Evolutionary conservation across 306 rosid genomes (phyloP).

Genomic region (Pterocarpus santalinus): DNA sequence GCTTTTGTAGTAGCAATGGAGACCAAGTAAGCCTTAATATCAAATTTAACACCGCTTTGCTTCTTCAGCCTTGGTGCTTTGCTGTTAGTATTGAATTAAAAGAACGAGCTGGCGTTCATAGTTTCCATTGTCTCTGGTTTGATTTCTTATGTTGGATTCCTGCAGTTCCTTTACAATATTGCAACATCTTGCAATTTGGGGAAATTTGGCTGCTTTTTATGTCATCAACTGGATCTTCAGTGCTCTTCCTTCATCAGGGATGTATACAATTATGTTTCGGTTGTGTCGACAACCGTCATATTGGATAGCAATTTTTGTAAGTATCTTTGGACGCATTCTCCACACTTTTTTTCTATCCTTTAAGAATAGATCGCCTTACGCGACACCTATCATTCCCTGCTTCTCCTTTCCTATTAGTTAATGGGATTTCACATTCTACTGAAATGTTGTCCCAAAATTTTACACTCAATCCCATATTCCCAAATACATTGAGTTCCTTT

Average conservation of each 20-base stretch:
- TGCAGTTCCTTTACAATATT: slow-evolving; percentile 90
- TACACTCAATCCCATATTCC: not conserved
- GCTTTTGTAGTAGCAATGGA: slow-evolving; percentile 91
- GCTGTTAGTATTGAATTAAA: slow-evolving; percentile 5
- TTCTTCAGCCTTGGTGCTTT: slow-evolving; percentile 26
- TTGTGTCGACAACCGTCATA: slow-evolving; percentile 88
- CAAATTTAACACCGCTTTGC: not conserved
- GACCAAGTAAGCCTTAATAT: slow-evolving; percentile 80
- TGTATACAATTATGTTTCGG: slow-evolving; percentile 95
- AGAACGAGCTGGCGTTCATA: slow-evolving; percentile 18
- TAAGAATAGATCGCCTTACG: too few species aligned
- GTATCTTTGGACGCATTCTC: slow-evolving; percentile 46
- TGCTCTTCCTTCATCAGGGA: slow-evolving; percentile 92
- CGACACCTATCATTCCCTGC: not conserved
- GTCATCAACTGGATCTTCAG: slow-evolving; percentile 89
- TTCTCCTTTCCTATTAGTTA: not conserved
- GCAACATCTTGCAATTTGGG: slow-evolving; percentile 96
- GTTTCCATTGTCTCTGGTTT: slow-evolving; percentile 28
- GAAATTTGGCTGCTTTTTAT: slow-evolving; percentile 87
- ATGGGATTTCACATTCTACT: slow-evolving; percentile 13
- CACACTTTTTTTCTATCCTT: not conserved
- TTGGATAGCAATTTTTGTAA: slow-evolving; percentile 87
- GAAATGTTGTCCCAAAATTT: slow-evolving; percentile 19
- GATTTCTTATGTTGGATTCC: slow-evolving; percentile 47
- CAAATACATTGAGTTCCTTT: not conserved